These are phyloP conservation scores for Penicillium sp. DNA, from an alignment of 2,329 filamentous ascomycete genomes.

Conservation along the genomic window DNA sequence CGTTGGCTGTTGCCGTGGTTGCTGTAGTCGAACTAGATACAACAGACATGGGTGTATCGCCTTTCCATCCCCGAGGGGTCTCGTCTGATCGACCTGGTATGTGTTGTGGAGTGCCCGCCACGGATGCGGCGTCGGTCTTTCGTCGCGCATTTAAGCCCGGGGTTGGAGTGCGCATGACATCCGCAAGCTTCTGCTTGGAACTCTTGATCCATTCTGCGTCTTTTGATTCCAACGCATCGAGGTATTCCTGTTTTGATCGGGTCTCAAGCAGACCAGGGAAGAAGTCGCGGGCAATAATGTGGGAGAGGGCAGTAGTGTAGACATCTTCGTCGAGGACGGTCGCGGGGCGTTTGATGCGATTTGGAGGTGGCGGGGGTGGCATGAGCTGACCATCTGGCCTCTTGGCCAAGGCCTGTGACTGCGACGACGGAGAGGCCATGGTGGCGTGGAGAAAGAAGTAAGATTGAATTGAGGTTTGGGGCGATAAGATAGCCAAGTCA, in stretches of 20 bases:
- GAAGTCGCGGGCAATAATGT: constrained; percentile 95
- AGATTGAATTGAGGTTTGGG: constrained; percentile 4
- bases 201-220: constrained; percentile 83
- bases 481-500: constrained; percentile 19
- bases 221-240: constrained; percentile 85
- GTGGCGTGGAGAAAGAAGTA: constrained; percentile 2
- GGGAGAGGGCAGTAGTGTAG: constrained; percentile 85
- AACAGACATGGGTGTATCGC: constrained; percentile 71
- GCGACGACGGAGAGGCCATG: constrained; percentile 30
- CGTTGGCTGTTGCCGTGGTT: constrained; percentile 27
- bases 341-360: constrained; percentile 87
- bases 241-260: constrained; percentile 85
- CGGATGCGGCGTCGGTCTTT: constrained; percentile 12
- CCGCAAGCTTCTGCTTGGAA: constrained; percentile 68
- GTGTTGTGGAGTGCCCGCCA: constrained; percentile 59
- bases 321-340: constrained; percentile 90
- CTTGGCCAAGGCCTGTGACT: constrained; percentile 37
- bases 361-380: constrained; percentile 80
- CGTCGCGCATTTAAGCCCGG: constrained; percentile 51
- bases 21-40: constrained; percentile 40
- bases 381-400: constrained; percentile 63
- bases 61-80: constrained; percentile 55
- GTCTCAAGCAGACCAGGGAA: constrained; percentile 88
- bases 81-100: constrained; percentile 19
- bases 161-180: constrained; percentile 79